Evolutionary conservation across 441 rosid species (phyloP).

Genomic region (Jatropha podagrica): DNA sequence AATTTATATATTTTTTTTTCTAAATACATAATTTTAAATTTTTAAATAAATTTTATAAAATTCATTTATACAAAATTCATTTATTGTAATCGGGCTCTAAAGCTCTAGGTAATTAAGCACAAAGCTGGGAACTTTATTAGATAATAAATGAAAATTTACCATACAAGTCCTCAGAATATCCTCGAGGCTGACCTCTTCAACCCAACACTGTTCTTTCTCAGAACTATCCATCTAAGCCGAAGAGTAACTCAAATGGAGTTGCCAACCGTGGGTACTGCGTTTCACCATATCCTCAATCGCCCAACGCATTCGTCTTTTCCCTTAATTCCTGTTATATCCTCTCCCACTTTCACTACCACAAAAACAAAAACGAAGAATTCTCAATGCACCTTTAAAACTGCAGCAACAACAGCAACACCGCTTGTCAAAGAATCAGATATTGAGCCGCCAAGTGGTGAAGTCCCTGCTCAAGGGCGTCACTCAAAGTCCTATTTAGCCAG

Average conservation of each 20-base stretch:
- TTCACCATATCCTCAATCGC: conserved; percentile 28
- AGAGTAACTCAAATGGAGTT: conserved; percentile 37
- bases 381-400: conserved; percentile 10
- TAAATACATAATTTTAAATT: too few relatives aligned
- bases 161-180: neutral
- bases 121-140: neutral
- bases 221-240: neutral
- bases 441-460: conserved; percentile 17
- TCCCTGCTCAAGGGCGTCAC: conserved; percentile 36
- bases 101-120: neutral
- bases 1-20: too few relatives aligned
- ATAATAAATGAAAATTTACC: neutral
- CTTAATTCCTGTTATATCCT: conserved; percentile 23
- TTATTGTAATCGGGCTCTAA: too few relatives aligned
- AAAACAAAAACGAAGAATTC: conserved; percentile 4
- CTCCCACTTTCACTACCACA: conserved; percentile 11
- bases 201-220: neutral
- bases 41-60: too few relatives aligned
- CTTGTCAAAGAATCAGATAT: conserved; percentile 25
- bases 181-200: neutral
- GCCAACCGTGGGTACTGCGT: conserved; percentile 28
- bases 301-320: conserved; percentile 21
- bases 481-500: conserved; percentile 55
- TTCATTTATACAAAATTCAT: too few relatives aligned
- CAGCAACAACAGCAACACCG: conserved; percentile 18